Evolutionary conservation across 1,284 basidiomycete species (phyloP), one percentile per base, ranked within the genome.

Genomic region (Sphaerobolus stellatus): DNA sequence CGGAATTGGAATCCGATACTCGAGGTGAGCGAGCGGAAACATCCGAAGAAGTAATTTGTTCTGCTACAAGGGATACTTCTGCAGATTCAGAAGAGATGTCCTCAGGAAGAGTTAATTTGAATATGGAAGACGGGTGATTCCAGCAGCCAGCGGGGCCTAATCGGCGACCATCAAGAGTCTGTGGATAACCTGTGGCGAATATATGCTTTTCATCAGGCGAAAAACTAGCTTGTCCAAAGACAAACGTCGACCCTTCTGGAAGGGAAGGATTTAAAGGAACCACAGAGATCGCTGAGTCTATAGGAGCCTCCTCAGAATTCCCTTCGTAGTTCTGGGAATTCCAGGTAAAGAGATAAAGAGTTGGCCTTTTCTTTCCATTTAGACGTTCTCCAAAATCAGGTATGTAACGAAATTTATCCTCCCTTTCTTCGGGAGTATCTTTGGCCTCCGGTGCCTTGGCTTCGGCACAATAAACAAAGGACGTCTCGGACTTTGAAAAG

Each of bases 141-240:
- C 73, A 76, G 66, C 88, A 90, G 18, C 72, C 75, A 53, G 78
- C 80, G 54, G 85, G 65, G 0, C 88, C 88, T 6, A 89, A 71
- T 24, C 82, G 62, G 48, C 80, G 76, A 6, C 78, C 80, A 48
- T 88, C 86, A 2, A 64, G 60, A 0, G 78, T 78, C 50, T 77
- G 72, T 48, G 84, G 80, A 61, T 83, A 86, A 0, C 83, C 86
- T 1, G 82, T 84, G 0, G 80, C 80, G 51, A 80, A 79, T 6
- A 90, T 62, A 20, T 63, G 65, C 18, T 36, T 11, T 27, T 73
- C 61, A 14, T 77, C 72, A 0, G 67, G 63, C 4, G 67, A 71
- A 62, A 88, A 86, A 2, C 75, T 65, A 0, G 78, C 78, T 60
- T 88, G 85, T 4, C 80, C 84, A 50, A 86, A 77, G 4, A 79